Base-by-base conservation (phyloP, 495 filamentous ascomycete species). In the Aspergillus diversus region DNA sequence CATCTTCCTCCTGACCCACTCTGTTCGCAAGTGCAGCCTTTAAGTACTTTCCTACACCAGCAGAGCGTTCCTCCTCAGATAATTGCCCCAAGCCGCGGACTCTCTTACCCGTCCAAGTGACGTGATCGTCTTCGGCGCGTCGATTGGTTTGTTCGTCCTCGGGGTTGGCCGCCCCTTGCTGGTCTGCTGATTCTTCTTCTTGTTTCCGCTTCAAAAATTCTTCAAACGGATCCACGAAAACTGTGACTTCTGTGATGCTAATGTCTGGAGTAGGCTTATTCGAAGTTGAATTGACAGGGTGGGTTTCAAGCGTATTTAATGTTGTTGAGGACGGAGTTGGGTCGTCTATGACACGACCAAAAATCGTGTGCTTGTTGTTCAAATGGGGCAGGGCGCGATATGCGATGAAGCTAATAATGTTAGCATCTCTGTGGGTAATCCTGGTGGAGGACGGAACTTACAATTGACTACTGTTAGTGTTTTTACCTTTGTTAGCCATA, bases 401-500 rank as follows among this genome's bases (percentile, higher is more conserved):
- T 2, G 88, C 91, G 68, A 99, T 90, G 79, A 99, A 99, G 66
- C 77, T 79, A 57, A 32, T 5, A 52, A 21, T 15, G 57, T 71
- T 47, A 69, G 65, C 33, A 21, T 42, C 48, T 53, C 12, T 27
- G 13, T 1, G 27, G 11, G 21, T 9, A 43, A 54, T 8, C 9
- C 21, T 27, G n/a, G n/a, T 51, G 34, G 3, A 33, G n/a, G 7
- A 11, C 5, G 35, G 8, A n/a, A 73, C 78, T 73, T 55, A 81
- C 78, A 98, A 99, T 77, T 99, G 95, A 59, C 84, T 89, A 37
- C 89, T 92, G 69, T 99, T 99, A 3, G 96, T 98, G 64, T 98
- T 93, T 65, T 97, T 97, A 33, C 95, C 95, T 67, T 99, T 99
- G 68, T 99, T 99, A 35, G 95, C 95, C 95, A 99, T 99, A 66